Evolutionary conservation across 495 filamentous ascomycete species (phyloP), one percentile per base, ranked within the genome.

Genomic region (Pyrenula massariospora): DNA sequence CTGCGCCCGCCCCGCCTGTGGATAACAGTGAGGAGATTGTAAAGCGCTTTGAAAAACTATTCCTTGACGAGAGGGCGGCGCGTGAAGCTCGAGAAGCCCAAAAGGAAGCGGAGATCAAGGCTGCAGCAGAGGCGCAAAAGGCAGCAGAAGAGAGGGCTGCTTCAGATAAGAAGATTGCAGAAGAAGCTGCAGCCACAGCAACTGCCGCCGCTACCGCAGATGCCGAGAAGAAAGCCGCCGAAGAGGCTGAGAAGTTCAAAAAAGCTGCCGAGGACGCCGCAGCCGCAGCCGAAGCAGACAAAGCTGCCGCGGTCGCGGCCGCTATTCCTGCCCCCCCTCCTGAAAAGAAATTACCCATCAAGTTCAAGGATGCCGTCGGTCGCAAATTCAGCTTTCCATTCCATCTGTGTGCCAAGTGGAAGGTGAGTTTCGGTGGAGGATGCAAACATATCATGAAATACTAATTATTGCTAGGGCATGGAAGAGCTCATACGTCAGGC

Each of bases 361-460:
- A 87, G 63, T 91, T 94, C 71, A 90, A 90, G 66, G 89, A 94
- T 66, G 89, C 88, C 15, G 82, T 94, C 23, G 86, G 87, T 24
- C 78, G 89, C 52, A 92, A 91, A 66, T 94, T 91, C 63, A 89
- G 80, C 68, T 92, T 94, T 59, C 88, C 89, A 2, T 92, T 82
- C 60, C 80, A 91, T 59, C 59, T 91, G 21, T 92, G 88, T 67
- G 82, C 82, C 56, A 88, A 84, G 1, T 94, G 87, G 88, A 75
- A 80, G 77, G 87, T 88, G 80, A 59, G 82, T 55, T 56, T 76
- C 48, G 22, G 15, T 50, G 22, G n/a, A 57, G 8, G 12, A 22
- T 19, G 10, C 53, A n/a, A 22, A 25, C 12, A 22, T 42, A 10
- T 1, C 10, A 54, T 48, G 12, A 15, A 24, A 5, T 48, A 55